A percentile compares a stretch with the other conserved stretches of the same genome.
Conservation (phyloP, 1,139 yeast species). For the Wickerhamomyces sp. region DNA sequence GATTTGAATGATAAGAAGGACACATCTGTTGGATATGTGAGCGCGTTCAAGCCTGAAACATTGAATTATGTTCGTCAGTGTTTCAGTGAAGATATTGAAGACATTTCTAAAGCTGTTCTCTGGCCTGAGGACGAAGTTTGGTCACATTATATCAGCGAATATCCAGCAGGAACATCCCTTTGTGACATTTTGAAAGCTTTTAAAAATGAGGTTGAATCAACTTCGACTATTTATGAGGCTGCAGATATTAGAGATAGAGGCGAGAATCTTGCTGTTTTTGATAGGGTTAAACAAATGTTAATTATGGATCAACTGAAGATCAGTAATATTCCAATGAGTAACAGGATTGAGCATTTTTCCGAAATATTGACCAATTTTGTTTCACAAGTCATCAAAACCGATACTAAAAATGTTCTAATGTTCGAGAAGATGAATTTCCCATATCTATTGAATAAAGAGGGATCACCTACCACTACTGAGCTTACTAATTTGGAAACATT, state of each 20-base stretch:
- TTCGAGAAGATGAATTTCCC: slow-evolving; percentile 12
- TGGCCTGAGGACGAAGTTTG: slow-evolving; percentile 72
- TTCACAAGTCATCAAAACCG: slow-evolving; percentile 11
- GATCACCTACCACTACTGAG: slow-evolving; percentile 13
- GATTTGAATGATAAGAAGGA: not conserved
- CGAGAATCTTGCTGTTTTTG: slow-evolving; percentile 42
- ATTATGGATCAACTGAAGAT: slow-evolving; percentile 53
- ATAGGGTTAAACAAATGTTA: slow-evolving; percentile 32
- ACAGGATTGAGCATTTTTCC: slow-evolving; percentile 17
- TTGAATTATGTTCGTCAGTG: slow-evolving; percentile 39
- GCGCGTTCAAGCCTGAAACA: slow-evolving; percentile 45
- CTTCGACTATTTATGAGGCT: slow-evolving; percentile 31
- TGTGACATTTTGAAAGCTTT: slow-evolving; percentile 44
- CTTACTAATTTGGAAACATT: slow-evolving; percentile 59
- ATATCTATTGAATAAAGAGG: not conserved
- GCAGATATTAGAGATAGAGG: slow-evolving; percentile 43
- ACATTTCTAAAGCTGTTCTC: slow-evolving; percentile 50
- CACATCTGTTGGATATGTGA: slow-evolving; percentile 49
- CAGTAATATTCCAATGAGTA: slow-evolving; percentile 55
- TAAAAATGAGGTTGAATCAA: slow-evolving; percentile 35
- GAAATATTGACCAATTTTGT: slow-evolving; percentile 15
- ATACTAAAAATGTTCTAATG: slow-evolving; percentile 30
- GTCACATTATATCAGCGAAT: slow-evolving; percentile 48
- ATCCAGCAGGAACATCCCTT: slow-evolving; percentile 44
- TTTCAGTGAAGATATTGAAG: slow-evolving; percentile 43